Base-by-base conservation (phyloP, 2,329 filamentous ascomycete genomes). In the Hortaea werneckii region DNA sequence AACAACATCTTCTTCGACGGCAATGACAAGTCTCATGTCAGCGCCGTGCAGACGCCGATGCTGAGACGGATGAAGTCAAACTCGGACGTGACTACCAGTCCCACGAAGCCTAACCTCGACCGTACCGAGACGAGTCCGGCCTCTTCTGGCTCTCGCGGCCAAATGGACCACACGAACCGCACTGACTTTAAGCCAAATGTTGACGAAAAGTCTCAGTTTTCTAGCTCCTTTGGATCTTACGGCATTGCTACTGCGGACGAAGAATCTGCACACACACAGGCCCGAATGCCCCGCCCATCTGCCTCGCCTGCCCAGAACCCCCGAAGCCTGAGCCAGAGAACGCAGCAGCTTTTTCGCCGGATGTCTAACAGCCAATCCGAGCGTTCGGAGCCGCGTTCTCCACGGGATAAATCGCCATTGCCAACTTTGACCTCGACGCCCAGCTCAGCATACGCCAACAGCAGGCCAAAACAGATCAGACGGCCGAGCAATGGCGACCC, bases 311-410 rank as follows among this genome's bases (percentile, higher is more conserved):
- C 48, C 11, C 50, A 52, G 13, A 54, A 52, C 9, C 45, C 48
- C 11, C 50, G 52, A 13, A 54, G 52, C 9, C 45, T 62, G 3
- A 47, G 52, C 30, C 61, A 63, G 44, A 58, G 54, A 42, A 59
- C 59, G 8, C 59, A 58, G 32, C 51, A 48, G 29, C 52, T 65
- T 41, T 57, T 65, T 49, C 54, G 61, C 32, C 60, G 62, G 20
- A 54, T 61, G 46, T 62, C 55, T 45, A 60, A 55, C 44, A 58
- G 51, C 20, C 47, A 53, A 11, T 13, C 45, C 11, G 46, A 47
- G 37, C 41, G 29, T 37, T 39, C 43, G 8, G 41, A 45, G 37
- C 40, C 45, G 2, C 44, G 42, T 5, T 44, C 41, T 11, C 41
- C 42, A 13, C 45, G 48, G 5, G 50, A 53, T 27, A 49, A 46